These are phyloP conservation scores for Saccharomycopsis hybrid DNA, from an alignment of 1,139 yeast species.

Conservation along the genomic window DNA sequence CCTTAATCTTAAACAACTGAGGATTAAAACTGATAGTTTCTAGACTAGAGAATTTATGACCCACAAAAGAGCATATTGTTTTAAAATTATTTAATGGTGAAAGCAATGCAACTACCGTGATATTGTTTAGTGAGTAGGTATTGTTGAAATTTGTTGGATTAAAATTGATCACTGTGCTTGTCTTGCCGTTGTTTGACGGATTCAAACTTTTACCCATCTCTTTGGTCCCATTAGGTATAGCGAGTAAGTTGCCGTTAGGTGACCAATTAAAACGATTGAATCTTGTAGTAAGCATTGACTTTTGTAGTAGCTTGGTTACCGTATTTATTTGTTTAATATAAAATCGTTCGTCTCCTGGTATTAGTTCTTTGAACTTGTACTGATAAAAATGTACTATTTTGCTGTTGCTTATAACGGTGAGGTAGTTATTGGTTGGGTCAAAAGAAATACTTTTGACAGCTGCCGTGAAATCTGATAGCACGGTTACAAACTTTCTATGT, in stretches of 20 bases:
- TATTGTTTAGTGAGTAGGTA: constrained; percentile 21
- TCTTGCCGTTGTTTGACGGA: background rate
- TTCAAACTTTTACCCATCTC: constrained; percentile 24
- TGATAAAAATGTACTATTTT: constrained; percentile 25
- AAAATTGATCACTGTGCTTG: background rate
- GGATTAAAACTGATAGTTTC: constrained; percentile 53
- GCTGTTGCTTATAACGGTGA: constrained; percentile 50
- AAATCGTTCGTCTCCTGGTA: background rate
- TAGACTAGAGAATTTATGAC: constrained; percentile 49
- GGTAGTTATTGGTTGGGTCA: constrained; percentile 43
- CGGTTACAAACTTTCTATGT: constrained; percentile 25
- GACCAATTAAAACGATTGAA: constrained; percentile 48
- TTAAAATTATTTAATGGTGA: constrained; percentile 35
- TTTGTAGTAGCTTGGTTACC: constrained; percentile 32
- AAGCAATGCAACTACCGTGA: constrained; percentile 20
- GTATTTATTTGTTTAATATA: constrained; percentile 16
- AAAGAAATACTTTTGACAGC: constrained; percentile 45
- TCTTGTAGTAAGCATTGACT: constrained; percentile 16
- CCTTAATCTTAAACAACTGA: constrained; percentile 29
- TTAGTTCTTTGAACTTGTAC: constrained; percentile 16
- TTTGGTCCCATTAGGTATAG: constrained; percentile 49
- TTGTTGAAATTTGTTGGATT: constrained; percentile 23
- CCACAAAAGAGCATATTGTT: constrained; percentile 42
- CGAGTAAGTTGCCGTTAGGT: constrained; percentile 45
- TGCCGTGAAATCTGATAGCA: constrained; percentile 23